Evolutionary conservation across 2,329 filamentous ascomycete genomes (phyloP), one percentile per base, ranked within the genome.

Genomic region (Penicillium paneum): DNA sequence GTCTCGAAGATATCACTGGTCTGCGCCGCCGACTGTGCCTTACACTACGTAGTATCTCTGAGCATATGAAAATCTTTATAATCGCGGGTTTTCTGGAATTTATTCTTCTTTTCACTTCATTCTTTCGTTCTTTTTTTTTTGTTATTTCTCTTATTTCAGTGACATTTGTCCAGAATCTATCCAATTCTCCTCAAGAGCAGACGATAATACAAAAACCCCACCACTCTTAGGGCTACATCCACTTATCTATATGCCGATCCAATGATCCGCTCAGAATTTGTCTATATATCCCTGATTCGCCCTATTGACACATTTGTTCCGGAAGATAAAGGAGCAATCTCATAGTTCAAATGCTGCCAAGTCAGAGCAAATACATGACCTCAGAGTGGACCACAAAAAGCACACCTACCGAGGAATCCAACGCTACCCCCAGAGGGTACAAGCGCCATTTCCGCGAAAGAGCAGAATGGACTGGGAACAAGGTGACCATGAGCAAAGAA

Each of bases 1-100:
- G 51, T 62, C 54, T 50, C 49, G 42, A 54, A 58, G 49, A 50
- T 63, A 49, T 65, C 60, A 65, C 62, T 64, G 63, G 63, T 52
- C 56, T 63, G 54, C 47, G 41, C 40, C 63, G 62, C 63, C 62
- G 63, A 65, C 56, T 52, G 52, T 54, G 34, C 50, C 54, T 60
- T 36, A 31, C 52, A 21, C 46, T 54, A 54, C 52, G 39, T 46
- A 54, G 52, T 54, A 50, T 44, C 45, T 54, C 34, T 54, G 46
- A 53, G 50, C 17, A 53, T 49, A 49, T 34, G 44, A 41, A 39
- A 36, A 52, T 40, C 26, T n/a, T 12, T 28, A 2, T 24, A 49
- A 34, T 49, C 7, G 32, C 36, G 12, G 2, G 26, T 8, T 49
- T 32, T 2, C 7, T 32, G 32, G 13, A 8, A 15, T 50, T 44